phyloP scores from a whole-genome alignment of 2,329 filamentous ascomycete species.

The Calonectria crousiana region DNA sequence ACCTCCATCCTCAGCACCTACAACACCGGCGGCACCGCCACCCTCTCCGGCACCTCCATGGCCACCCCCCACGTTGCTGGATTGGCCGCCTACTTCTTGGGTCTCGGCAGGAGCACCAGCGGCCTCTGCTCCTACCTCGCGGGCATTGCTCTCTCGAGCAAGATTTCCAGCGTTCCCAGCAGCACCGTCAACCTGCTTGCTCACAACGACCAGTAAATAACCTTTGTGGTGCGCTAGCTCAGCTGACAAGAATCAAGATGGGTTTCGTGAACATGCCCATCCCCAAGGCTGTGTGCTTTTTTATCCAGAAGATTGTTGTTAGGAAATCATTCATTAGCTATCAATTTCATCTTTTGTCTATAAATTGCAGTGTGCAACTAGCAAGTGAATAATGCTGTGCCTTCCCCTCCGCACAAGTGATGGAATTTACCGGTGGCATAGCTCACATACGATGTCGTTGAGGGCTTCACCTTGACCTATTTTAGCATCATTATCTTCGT shows the following conservation, averaged over 20 bases:
- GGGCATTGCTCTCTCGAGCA: slow-evolving; percentile 54
- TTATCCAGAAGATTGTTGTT: neutral
- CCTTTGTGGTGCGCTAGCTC: neutral
- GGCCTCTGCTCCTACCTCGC: slow-evolving; percentile 38
- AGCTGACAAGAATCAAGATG: neutral
- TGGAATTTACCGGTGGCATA: neutral
- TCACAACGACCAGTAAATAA: slow-evolving; percentile 35
- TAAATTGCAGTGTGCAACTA: neutral
- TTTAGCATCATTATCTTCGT: neutral
- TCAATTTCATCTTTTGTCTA: neutral
- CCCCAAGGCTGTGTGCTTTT: neutral
- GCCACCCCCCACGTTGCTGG: slow-evolving; percentile 58
- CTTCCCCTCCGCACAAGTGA: neutral
- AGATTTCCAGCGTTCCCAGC: slow-evolving; percentile 42
- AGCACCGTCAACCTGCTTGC: slow-evolving; percentile 42
- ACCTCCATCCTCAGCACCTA: slow-evolving; percentile 61
- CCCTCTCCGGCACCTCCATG: slow-evolving; percentile 62
- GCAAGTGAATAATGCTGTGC: neutral
- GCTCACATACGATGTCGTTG: neutral
- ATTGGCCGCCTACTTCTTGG: slow-evolving; percentile 58
- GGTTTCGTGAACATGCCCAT: neutral
- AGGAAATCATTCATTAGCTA: neutral
- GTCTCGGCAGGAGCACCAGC: slow-evolving; percentile 47
- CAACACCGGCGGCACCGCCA: slow-evolving; percentile 57
- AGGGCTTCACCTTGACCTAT: neutral